Conservation (phyloP, 2,329 filamentous ascomycete species). For the Neofusicoccum cordaticola region DNA sequence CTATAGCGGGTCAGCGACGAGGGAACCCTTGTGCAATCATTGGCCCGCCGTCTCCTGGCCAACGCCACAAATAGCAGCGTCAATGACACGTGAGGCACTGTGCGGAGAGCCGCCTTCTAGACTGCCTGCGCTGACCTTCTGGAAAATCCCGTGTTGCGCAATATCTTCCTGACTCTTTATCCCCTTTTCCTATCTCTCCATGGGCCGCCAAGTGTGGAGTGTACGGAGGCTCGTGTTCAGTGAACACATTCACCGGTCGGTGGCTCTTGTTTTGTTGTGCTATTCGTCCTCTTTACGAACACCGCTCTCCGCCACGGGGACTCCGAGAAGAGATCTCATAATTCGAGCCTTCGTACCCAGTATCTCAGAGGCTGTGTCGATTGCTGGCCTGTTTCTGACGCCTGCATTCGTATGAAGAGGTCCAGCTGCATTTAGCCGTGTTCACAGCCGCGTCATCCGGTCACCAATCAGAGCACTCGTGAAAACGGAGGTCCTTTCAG, state of each 20-base stretch:
- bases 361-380: neutral
- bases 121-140: neutral
- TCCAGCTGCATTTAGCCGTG: neutral
- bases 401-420: neutral
- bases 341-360: no score
- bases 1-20: neutral
- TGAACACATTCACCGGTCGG: neutral
- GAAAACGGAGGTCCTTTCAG: neutral
- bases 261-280: neutral
- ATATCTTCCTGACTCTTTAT: neutral
- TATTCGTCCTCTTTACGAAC: neutral
- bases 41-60: neutral
- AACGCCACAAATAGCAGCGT: neutral
- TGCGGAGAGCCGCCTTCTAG: neutral
- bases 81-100: neutral
- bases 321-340: no score
- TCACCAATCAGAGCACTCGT: neutral
- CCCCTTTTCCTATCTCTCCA: neutral
- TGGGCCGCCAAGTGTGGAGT: neutral
- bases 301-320: neutral
- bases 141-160: conserved; percentile 1
- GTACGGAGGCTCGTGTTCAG: neutral
- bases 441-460: conserved; percentile 8
- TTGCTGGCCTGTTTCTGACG: neutral
- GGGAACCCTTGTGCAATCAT: neutral